Base-by-base conservation (phyloP, 495 filamentous ascomycete genomes). In the Neurospora sp. region DNA sequence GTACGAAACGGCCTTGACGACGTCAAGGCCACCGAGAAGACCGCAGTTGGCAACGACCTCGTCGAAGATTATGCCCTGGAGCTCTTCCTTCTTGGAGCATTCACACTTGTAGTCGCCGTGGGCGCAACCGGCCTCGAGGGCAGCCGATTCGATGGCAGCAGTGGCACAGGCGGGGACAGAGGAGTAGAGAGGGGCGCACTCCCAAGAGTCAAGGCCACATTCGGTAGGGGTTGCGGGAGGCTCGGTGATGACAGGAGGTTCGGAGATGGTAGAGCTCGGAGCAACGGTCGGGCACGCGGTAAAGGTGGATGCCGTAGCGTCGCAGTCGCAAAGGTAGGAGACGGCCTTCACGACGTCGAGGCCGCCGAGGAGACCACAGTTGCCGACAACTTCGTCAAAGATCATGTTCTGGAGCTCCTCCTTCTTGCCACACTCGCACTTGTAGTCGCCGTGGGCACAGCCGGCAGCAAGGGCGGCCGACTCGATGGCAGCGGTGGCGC, bases 401-500 rank as follows among this genome's bases (percentile, higher is more conserved):
- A 69, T 69, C 2, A 37, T 4, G 3, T 12, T 18, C 42, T 74
- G 72, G 69, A 74, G 70, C 1, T 23, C 69, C 7, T n/a, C 44
- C 2, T 69, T 10, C 42, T 69, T 62, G 20, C n/a, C 9, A 39
- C 72, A 74, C 12, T 49, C 69, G 69, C 73, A 74, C 8, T 40
- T n/a, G 8, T 20, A 71, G 44, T 71, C 69, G 44, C 20, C 12
- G 37, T 16, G 9, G 35, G 39, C 69, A 70, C 73, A 74, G 69
- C 73, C 73, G 20, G 70, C 69, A 1, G 18, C 46, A 10, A 38
- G 4, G 2, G 70, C 70, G 23, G 70, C 73, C 11, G 69, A 71
- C 8, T 9, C 23, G 38, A 74, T 74, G 69, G 69, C 70, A 70
- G 42, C 14, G 12, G 69, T 74, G 6, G 73, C 73, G 73, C 73